phyloP scores from a whole-genome alignment of 345 rosid species.

The Tarenaya hassleriana region DNA sequence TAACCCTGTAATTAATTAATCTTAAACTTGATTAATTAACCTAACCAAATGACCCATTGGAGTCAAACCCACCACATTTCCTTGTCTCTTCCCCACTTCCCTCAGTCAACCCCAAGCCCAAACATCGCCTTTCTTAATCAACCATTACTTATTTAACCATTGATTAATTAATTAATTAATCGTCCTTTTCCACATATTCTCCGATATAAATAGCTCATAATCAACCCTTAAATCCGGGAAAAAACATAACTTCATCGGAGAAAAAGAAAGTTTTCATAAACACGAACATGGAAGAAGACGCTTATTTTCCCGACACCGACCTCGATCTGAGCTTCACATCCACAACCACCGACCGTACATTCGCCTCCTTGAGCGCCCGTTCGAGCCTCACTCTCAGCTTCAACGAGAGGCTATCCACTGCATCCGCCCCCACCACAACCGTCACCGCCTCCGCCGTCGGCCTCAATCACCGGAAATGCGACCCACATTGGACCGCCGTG shows the following conservation, averaged over 20 bases:
- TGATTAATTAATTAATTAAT: conserved; percentile 5
- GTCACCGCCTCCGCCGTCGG: not conserved
- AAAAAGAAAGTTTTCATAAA: not conserved
- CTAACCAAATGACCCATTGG: conserved; percentile 2
- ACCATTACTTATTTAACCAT: not conserved
- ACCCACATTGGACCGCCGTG: conserved; percentile 59
- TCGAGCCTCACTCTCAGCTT: conserved; percentile 61
- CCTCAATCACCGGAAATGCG: conserved; percentile 48
- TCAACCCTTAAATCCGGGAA: conserved; percentile 1
- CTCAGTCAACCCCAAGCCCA: conserved; percentile 24
- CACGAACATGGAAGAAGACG: conserved; percentile 33
- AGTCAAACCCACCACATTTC: conserved; percentile 26
- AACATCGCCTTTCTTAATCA: not conserved
- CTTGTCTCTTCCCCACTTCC: conserved; percentile 13
- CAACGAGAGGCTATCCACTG: conserved; percentile 51
- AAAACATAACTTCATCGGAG: not conserved
- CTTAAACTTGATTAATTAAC: not conserved
- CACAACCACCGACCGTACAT: conserved; percentile 47
- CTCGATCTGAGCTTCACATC: conserved; percentile 60
- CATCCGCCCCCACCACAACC: conserved; percentile 23
- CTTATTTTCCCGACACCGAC: conserved; percentile 38
- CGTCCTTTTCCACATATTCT: not conserved
- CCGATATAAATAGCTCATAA: conserved; percentile 15
- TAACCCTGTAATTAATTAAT: too few relatives aligned
- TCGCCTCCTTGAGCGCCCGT: conserved; percentile 54